These are phyloP conservation scores for Acarospora socialis DNA, from an alignment of 2,329 filamentous ascomycete genomes.

Conservation along the genomic window DNA sequence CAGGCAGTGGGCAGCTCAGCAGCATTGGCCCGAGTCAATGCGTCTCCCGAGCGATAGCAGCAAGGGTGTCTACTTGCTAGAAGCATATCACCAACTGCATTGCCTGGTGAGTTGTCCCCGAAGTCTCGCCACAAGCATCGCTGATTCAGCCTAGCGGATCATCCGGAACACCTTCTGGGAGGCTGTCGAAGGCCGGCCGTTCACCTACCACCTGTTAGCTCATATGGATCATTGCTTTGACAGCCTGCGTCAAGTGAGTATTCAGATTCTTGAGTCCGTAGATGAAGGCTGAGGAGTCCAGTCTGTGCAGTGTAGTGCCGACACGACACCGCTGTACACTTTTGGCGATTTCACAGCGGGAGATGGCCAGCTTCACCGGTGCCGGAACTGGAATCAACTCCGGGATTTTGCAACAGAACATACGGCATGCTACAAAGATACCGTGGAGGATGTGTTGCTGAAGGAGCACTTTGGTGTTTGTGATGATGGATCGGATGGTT, in stretches of 20 bases:
- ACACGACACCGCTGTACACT: slow-evolving; percentile 10
- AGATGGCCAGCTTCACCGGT: slow-evolving; percentile 11
- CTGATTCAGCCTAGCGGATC: slow-evolving; percentile 4
- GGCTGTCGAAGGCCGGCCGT: slow-evolving; percentile 3
- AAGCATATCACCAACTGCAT: slow-evolving; percentile 14
- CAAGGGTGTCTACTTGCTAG: slow-evolving; percentile 13
- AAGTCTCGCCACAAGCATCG: background rate
- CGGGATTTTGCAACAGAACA: slow-evolving; percentile 14
- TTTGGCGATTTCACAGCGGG: slow-evolving; percentile 10
- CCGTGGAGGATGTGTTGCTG: slow-evolving; percentile 5
- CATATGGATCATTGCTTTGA: slow-evolving; percentile 13
- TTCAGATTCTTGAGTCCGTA: background rate
- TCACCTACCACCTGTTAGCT: slow-evolving; percentile 5
- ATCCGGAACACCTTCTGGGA: slow-evolving; percentile 12
- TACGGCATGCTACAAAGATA: slow-evolving; percentile 19
- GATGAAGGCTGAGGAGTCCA: slow-evolving; percentile 1
- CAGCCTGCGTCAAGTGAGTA: slow-evolving; percentile 8
- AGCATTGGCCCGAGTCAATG: slow-evolving; percentile 15
- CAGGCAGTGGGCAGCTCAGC: slow-evolving; percentile 13
- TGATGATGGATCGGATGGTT: slow-evolving; percentile 15
- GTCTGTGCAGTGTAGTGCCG: slow-evolving; percentile 11
- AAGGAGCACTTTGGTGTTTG: slow-evolving; percentile 15
- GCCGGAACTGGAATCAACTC: slow-evolving; percentile 12
- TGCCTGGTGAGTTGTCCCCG: slow-evolving; percentile 7
- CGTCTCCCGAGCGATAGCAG: slow-evolving; percentile 10